phyloP scores from a whole-genome alignment of 1,139 yeast species.

The Candida sp. region DNA sequence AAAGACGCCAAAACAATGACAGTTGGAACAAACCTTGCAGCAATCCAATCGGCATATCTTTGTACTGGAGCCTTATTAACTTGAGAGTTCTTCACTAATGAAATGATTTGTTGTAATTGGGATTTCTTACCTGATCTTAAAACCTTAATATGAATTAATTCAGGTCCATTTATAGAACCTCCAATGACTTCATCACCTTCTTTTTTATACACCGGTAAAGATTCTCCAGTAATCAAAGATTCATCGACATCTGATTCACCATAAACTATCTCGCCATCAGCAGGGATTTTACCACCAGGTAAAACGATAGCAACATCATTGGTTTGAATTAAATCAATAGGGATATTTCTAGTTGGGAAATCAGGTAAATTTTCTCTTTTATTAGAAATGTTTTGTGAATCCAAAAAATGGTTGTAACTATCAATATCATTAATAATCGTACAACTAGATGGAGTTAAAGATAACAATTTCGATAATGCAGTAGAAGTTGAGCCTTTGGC shows the following conservation, averaged over 20 bases:
- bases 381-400: constrained; percentile 7
- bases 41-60: constrained; percentile 79
- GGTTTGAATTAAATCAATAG: constrained; percentile 73
- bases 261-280: constrained; percentile 77
- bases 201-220: constrained; percentile 64
- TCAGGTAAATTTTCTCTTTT: constrained; percentile 7
- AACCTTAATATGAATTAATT: constrained; percentile 67
- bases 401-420: constrained; percentile 20
- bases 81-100: constrained; percentile 87
- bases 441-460: constrained; percentile 79
- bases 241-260: constrained; percentile 89
- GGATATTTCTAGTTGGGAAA: constrained; percentile 35
- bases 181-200: constrained; percentile 71
- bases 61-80: constrained; percentile 88
- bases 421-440: constrained; percentile 48
- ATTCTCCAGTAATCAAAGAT: constrained; percentile 87
- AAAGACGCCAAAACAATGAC: constrained; percentile 58
- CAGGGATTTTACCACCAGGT: constrained; percentile 89
- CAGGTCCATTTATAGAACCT: constrained; percentile 86
- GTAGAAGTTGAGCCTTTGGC: constrained; percentile 95
- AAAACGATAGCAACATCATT: constrained; percentile 73
- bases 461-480: constrained; percentile 76
- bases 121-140: constrained; percentile 77
- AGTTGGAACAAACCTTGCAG: constrained; percentile 82
- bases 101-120: constrained; percentile 81